Base-by-base conservation (phyloP, 2,329 filamentous ascomycete genomes). In the Cryphonectria radicalis region DNA sequence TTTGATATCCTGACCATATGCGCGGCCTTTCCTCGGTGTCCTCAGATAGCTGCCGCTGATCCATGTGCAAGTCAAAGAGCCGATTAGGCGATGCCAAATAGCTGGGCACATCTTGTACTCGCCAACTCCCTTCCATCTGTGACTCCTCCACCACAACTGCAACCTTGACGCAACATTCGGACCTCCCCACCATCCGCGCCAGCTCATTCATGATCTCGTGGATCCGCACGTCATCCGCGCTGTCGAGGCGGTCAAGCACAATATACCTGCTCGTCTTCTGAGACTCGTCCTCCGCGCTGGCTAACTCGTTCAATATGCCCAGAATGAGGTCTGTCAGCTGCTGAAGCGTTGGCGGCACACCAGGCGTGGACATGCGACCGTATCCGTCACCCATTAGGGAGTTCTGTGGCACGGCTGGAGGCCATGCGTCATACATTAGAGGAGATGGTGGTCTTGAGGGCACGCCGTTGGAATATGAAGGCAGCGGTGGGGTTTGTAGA, bases 51-150 rank as follows among this genome's bases (percentile, higher is more conserved):
- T 62, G 40, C 25, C 57, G 37, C 25, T 68, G 66, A 28, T 68
- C 37, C 66, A 68, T 50, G 11, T 68, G 53, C n/a, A 68, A 35
- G 7, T 68, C 66, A 62, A 68, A 68, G 17, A 68, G 37, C n/a
- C 42, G 55, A 25, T 53, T 57, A 8, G 55, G 55, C 28, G 57
- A 19, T 14, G 43, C 66, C 57, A 62, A 62, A 28, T 50, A n/a
- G 13, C 46, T n/a, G 8, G 55, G 66, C 40, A 68, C 25, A 46
- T 62, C 59, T 19, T 68, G 22, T 19, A 37, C n/a, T 3, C 55
- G 59, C 37, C 42, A 62, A 17, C 37, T 50, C 7, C 57, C 66
- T 35, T 68, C 55, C 55, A 68, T 62, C 10, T 62, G 66, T 32
- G 66, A 60, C 40, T 13, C 35, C 46, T 68, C 66, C 2, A 43